Evolutionary conservation across 352 stramenopile species (phyloP).

Genomic region (Phytophthora hibernalis): DNA sequence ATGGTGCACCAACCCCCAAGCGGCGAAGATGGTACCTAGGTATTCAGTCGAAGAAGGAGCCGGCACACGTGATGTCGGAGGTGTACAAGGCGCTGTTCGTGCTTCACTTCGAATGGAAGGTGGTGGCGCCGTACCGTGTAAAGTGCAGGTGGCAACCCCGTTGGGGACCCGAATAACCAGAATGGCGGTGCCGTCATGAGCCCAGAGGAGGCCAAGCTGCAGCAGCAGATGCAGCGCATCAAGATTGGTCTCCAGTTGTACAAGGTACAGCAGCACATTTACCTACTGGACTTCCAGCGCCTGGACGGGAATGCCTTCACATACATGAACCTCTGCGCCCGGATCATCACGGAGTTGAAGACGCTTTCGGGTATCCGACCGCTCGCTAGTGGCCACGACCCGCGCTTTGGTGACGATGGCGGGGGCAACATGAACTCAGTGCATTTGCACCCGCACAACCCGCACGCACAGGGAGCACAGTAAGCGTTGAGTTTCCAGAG

Average conservation of each 20-base stretch:
- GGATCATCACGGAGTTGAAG: constrained; percentile 99
- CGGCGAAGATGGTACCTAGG: constrained; percentile 97
- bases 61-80: constrained; percentile 99
- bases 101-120: constrained; percentile 97
- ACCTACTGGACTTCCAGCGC: constrained; percentile 98
- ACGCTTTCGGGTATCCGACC: constrained; percentile 89
- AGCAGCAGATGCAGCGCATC: constrained; percentile 74
- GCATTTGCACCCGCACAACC: constrained; percentile 60
- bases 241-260: constrained; percentile 97
- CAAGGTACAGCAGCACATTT: constrained; percentile 99
- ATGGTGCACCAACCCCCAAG: constrained; percentile 56
- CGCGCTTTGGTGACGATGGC: constrained; percentile 56
- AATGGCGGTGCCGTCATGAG: constrained; percentile 29
- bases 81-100: constrained; percentile 98
- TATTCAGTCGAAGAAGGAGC: constrained; percentile 99
- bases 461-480: constrained; percentile 31
- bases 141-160: constrained; percentile 96
- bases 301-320: constrained; percentile 97
- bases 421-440: constrained; percentile 53
- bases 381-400: constrained; percentile 55
- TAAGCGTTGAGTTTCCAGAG: constrained; percentile 2
- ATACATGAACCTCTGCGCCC: constrained; percentile 99
- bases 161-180: constrained; percentile 29
- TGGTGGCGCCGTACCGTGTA: constrained; percentile 96
- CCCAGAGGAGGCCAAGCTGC: constrained; percentile 35